A percentile compares a stretch with the other conserved stretches of the same genome.
Conservation (phyloP, 768 basidiomycete genomes). For the Coprinellus micaceus region DNA sequence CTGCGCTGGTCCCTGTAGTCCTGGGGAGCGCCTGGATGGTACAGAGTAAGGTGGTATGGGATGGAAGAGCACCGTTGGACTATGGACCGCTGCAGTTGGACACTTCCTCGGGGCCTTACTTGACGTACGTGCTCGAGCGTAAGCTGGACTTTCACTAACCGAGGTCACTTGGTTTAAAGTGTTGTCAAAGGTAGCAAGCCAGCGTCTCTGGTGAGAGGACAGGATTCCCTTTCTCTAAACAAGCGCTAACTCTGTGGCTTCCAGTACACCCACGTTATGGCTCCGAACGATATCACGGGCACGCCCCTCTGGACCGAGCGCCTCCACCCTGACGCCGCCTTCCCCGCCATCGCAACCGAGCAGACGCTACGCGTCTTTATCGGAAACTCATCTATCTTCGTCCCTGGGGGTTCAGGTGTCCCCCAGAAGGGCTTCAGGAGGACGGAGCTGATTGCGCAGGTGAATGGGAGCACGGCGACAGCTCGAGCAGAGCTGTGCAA, state of each 20-base stretch:
- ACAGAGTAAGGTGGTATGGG: constrained; percentile 31
- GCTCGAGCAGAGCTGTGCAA: constrained; percentile 39
- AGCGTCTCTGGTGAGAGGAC: constrained; percentile 50
- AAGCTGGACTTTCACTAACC: no score
- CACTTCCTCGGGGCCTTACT: constrained; percentile 45
- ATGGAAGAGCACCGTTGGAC: constrained; percentile 49
- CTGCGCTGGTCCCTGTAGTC: background rate
- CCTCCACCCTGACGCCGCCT: constrained; percentile 18
- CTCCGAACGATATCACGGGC: constrained; percentile 27
- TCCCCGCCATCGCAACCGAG: constrained; percentile 32
- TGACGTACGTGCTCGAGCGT: constrained; percentile 49
- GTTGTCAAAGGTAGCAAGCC: constrained; percentile 52
- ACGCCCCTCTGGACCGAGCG: constrained; percentile 49
- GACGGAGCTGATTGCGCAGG: constrained; percentile 55
- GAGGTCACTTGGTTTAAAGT: constrained; percentile 23
- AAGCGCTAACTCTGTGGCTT: no score
- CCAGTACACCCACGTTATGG: constrained; percentile 45
- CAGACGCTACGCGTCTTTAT: constrained; percentile 52
- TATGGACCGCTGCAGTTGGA: constrained; percentile 43
- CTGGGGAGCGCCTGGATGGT: background rate
- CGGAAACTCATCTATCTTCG: constrained; percentile 55
- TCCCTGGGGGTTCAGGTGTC: constrained; percentile 32
- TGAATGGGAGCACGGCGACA: constrained; percentile 32
- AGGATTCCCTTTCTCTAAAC: no score
- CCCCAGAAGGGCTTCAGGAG: constrained; percentile 57